Evolutionary conservation across 2,329 filamentous ascomycete genomes (phyloP).

Genomic region (Stagonosporopsis tanaceti): DNA sequence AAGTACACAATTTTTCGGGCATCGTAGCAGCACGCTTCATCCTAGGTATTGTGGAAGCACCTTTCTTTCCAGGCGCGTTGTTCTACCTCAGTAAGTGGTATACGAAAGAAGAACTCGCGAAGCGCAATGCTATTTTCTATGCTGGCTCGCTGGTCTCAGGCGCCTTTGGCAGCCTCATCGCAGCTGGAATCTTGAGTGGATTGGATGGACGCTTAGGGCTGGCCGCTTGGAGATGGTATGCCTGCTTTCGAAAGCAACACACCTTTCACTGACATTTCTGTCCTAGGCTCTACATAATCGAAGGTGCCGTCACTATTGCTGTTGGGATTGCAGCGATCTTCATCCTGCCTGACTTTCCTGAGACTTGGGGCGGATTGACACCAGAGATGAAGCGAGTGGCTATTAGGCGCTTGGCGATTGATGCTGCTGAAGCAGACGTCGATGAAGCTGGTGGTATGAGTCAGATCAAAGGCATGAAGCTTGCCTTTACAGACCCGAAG

Average conservation of each 20-base stretch:
- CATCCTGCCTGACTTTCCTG: slow-evolving; percentile 50
- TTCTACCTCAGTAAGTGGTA: slow-evolving; percentile 56
- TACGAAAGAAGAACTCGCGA: slow-evolving; percentile 60
- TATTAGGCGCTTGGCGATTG: slow-evolving; percentile 59
- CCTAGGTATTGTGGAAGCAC: slow-evolving; percentile 43
- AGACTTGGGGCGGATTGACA: slow-evolving; percentile 51
- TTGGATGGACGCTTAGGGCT: slow-evolving; percentile 44
- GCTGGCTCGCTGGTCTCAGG: slow-evolving; percentile 58
- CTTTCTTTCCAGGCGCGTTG: slow-evolving; percentile 32
- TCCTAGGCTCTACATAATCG: slow-evolving; percentile 46
- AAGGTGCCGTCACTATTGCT: slow-evolving; percentile 48
- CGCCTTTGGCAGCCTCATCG: slow-evolving; percentile 64
- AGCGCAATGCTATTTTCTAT: slow-evolving; percentile 62
- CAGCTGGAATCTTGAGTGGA: slow-evolving; percentile 57
- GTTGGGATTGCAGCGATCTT: slow-evolving; percentile 45
- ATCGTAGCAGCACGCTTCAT: slow-evolving; percentile 54
- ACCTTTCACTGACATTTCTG: background rate
- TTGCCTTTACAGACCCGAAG: slow-evolving; percentile 61
- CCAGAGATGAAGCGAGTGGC: slow-evolving; percentile 56
- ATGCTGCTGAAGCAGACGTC: slow-evolving; percentile 53
- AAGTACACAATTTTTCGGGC: slow-evolving; percentile 53
- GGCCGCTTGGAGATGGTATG: slow-evolving; percentile 46
- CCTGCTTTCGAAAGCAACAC: too few species aligned
- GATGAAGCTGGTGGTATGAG: slow-evolving; percentile 59
- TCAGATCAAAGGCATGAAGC: slow-evolving; percentile 59